phyloP scores from a whole-genome alignment of 345 rosid species.

The Citrus hindsii region DNA sequence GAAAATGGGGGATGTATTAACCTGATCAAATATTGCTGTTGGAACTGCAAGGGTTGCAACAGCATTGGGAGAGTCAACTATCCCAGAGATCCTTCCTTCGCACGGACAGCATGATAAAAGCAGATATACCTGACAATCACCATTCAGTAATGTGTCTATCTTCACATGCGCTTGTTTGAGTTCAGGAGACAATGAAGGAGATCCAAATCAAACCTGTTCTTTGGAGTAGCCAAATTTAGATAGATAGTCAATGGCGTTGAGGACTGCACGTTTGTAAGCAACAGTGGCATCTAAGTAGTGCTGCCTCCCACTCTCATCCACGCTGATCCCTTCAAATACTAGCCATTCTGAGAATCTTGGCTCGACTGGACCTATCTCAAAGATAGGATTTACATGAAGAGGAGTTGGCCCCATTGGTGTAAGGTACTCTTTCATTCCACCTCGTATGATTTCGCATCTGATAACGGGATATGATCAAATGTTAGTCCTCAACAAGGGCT shows the following conservation, averaged over 20 bases:
- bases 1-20: background rate
- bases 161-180: background rate
- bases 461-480: background rate
- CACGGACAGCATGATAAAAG: slow-evolving; percentile 91
- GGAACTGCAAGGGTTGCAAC: slow-evolving; percentile 87
- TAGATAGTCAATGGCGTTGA: slow-evolving; percentile 87
- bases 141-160: background rate
- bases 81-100: slow-evolving; percentile 92
- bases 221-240: slow-evolving; percentile 91
- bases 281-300: slow-evolving; percentile 84
- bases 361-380: slow-evolving; percentile 89
- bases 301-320: slow-evolving; percentile 79
- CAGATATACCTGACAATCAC: slow-evolving; percentile 54
- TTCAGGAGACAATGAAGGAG: background rate
- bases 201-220: slow-evolving; percentile 64
- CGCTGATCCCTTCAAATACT: slow-evolving; percentile 92
- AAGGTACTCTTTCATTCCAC: slow-evolving; percentile 88
- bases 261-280: slow-evolving; percentile 85
- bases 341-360: slow-evolving; percentile 95
- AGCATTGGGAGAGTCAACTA: slow-evolving; percentile 89
- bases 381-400: slow-evolving; percentile 90
- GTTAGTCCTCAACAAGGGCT: background rate
- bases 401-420: slow-evolving; percentile 93
- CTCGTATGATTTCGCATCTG: slow-evolving; percentile 82
- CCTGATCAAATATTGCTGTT: slow-evolving; percentile 85